Base-by-base conservation (phyloP, 768 basidiomycete genomes). In the Suillus lakei region DNA sequence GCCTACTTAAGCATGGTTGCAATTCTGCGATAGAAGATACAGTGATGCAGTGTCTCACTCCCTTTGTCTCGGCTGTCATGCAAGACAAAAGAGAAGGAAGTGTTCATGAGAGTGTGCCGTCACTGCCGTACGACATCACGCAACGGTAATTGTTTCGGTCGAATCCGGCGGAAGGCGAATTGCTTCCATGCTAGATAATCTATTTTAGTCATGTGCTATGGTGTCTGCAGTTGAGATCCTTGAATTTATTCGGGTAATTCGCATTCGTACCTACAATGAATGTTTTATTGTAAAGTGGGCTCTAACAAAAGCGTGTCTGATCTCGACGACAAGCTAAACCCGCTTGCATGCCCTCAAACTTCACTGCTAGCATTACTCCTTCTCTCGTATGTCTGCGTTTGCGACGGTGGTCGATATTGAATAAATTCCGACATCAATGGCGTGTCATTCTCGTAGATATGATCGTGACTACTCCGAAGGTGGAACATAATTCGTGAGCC, bases 401-500 rank as follows among this genome's bases (percentile, higher is more conserved):
- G 56, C 18, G 16, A 58, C 21, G 28, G 26, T 13, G 6, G 58
- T 41, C 0, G 12, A 59, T 21, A 30, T 2, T 13, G 38, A 0
- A 59, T 30, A 41, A 0, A 4, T 41, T 21, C 39, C 9, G 3
- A 2, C 5, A 5, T 5, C 4, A 26, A 13, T 21, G 39, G 8
- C 3, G 32, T 13, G 21, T 32, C 21, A 12, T 2, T 28, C 26
- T 59, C 39, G 18, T 41, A 15, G 18, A 4, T 4, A 21, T 59
- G 44, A 46, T 34, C 50, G 41, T 72, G 68, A 34, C 70, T 72
- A 30, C 68, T 51, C 28, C 61, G 67, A 5, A 77, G 74, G 48
- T 69, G 72, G 68, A 75, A 77, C 38, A 75, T 71, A 26, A 75
- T 77, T 26, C 76, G 68, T 54, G 65, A 70, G 38, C 72, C 66